A percentile compares a stretch with the other conserved stretches of the same genome.
Conservation (phyloP, 2,329 filamentous ascomycete genomes). For the Colletotrichum somersetense region DNA sequence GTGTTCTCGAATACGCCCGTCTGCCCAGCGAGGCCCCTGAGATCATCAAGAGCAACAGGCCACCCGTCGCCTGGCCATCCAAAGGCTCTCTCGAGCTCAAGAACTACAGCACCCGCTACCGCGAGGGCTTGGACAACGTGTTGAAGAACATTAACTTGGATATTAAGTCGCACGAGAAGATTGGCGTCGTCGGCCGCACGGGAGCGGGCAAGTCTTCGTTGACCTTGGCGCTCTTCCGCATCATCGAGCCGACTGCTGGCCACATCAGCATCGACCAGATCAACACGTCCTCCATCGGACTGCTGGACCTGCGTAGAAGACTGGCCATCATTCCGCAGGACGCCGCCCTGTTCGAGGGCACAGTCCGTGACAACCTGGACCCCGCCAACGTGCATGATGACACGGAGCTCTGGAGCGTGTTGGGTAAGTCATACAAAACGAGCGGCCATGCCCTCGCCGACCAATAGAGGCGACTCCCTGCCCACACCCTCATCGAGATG, state of each 20-base stretch:
- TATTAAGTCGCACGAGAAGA: constrained; percentile 97
- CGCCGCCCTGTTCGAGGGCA: constrained; percentile 94
- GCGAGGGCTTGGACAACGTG: constrained; percentile 89
- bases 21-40: constrained; percentile 95
- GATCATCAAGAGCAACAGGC: constrained; percentile 88
- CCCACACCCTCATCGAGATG: constrained; percentile 37
- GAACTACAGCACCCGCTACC: constrained; percentile 94
- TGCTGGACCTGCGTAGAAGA: constrained; percentile 88
- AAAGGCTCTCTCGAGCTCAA: constrained; percentile 90
- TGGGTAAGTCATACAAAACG: constrained; percentile 72
- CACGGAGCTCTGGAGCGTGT: constrained; percentile 94
- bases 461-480: constrained; percentile 19
- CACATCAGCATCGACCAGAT: constrained; percentile 90
- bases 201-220: constrained; percentile 96
- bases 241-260: constrained; percentile 89
- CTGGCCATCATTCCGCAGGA: constrained; percentile 98
- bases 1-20: constrained; percentile 93
- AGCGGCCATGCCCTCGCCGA: constrained; percentile 26
- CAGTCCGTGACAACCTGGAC: constrained; percentile 93
- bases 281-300: constrained; percentile 89
- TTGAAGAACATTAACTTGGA: constrained; percentile 92
- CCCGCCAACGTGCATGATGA: constrained; percentile 96
- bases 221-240: constrained; percentile 92
- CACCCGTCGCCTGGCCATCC: constrained; percentile 91
- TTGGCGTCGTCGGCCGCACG: constrained; percentile 95